Conservation (phyloP, 1,284 basidiomycete species). For the Ganoderma meredithae region DNA sequence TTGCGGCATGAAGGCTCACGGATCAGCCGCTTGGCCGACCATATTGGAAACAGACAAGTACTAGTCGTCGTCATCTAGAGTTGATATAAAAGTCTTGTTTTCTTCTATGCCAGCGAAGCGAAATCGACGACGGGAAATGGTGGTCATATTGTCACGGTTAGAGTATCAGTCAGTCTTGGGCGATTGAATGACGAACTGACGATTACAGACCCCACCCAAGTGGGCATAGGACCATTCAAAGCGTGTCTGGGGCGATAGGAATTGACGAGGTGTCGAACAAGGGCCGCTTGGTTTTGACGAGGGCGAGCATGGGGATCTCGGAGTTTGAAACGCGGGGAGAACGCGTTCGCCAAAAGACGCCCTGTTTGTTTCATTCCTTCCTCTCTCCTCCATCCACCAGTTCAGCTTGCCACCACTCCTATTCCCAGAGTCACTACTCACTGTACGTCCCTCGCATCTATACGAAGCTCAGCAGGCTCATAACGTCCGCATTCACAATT, state of each 20-base stretch:
- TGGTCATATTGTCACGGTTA: not conserved
- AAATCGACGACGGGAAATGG: not conserved
- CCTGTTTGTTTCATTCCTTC: conserved; percentile 1
- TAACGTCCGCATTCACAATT: not conserved
- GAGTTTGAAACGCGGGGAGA: conserved; percentile 6
- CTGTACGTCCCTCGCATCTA: not conserved
- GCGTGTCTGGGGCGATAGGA: not conserved
- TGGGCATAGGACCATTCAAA: not conserved
- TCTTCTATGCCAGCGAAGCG: not conserved
- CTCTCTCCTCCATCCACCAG: not conserved
- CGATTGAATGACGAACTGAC: not conserved
- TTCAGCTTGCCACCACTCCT: not conserved
- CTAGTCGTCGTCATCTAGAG: not conserved
- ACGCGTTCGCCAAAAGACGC: not conserved
- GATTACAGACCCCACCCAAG: not conserved
- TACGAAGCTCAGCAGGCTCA: not conserved
- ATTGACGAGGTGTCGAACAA: not conserved
- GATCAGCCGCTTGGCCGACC: not conserved
- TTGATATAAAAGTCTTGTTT: not conserved
- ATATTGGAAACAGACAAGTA: not conserved
- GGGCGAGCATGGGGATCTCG: not conserved
- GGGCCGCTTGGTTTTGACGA: not conserved
- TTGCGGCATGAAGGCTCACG: not conserved
- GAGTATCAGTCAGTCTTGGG: not conserved
- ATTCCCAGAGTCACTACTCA: not conserved